Percentiles rank a stretch among this genome's conserved stretches.
Evolutionary conservation across 805 yeast species (phyloP).

Genomic region (Yarrowia hollandica): DNA sequence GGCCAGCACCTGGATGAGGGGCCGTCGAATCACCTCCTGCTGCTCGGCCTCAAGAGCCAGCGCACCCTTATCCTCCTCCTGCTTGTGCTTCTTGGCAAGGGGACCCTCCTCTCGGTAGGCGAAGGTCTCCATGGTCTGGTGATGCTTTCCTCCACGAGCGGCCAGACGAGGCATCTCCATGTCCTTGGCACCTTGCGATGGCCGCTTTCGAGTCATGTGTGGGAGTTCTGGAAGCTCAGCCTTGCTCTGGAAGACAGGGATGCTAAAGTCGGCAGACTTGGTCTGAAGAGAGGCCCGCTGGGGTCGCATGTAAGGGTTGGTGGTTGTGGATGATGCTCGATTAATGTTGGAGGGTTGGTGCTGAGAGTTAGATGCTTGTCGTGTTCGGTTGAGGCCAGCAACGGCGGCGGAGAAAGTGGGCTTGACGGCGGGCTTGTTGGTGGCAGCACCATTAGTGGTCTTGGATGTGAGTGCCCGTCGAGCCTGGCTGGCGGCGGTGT

Average conservation of each 20-base stretch:
- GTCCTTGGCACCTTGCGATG: constrained; percentile 22
- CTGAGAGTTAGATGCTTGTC: not conserved
- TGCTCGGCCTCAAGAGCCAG: constrained; percentile 18
- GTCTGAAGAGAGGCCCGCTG: constrained; percentile 25
- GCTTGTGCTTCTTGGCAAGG: constrained; percentile 47
- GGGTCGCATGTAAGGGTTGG: constrained; percentile 25
- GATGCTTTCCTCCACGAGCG: constrained; percentile 21
- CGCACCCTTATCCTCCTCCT: constrained; percentile 14
- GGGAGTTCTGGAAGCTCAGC: constrained; percentile 9
- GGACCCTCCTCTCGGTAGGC: constrained; percentile 27
- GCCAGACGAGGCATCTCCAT: constrained; percentile 24
- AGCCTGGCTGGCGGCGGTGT: constrained; percentile 20
- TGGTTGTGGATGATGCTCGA: constrained; percentile 16
- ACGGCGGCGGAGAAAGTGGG: constrained; percentile 2
- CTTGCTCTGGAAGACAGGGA: constrained; percentile 25
- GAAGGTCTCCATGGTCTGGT: constrained; percentile 25
- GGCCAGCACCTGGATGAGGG: constrained; percentile 14
- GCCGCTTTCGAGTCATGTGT: constrained; percentile 19
- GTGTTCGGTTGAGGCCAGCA: constrained; percentile 20
- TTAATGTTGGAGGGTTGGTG: constrained; percentile 9
- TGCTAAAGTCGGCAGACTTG: constrained; percentile 18
- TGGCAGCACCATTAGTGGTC: constrained; percentile 33
- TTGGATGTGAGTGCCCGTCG: constrained; percentile 27
- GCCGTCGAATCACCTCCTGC: constrained; percentile 26
- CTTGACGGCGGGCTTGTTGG: constrained; percentile 59